Conservation (phyloP, 73 alveolate genomes). For the Paramecium sexaurelia region DNA sequence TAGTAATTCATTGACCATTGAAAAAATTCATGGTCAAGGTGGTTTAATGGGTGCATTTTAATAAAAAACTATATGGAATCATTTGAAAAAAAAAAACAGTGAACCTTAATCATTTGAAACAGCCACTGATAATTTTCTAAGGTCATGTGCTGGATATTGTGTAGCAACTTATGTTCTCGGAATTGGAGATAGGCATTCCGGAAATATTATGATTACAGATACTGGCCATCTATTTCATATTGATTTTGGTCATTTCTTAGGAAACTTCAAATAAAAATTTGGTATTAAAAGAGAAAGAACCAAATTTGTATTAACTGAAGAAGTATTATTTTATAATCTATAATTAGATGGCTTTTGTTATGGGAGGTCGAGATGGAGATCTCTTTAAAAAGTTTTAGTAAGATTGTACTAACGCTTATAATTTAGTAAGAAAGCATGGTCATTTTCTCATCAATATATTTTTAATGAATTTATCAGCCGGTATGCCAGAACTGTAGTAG, state of each 20-base stretch:
- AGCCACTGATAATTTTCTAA: conserved; percentile 81
- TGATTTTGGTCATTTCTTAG: conserved; percentile 99
- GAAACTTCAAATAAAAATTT: conserved; percentile 89
- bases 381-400: conserved; percentile 79
- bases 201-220: conserved; percentile 90
- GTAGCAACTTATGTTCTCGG: conserved; percentile 96
- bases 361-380: conserved; percentile 87
- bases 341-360: conserved; percentile 86
- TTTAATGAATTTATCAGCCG: conserved; percentile 91
- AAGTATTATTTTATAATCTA: conserved; percentile 77
- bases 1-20: conserved; percentile 71
- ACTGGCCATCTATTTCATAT: conserved; percentile 97
- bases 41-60: conserved; percentile 74
- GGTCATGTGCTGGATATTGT: conserved; percentile 95
- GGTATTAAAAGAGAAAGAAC: conserved; percentile 94
- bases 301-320: conserved; percentile 56
- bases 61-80: conserved; percentile 69
- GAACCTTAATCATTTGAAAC: conserved; percentile 71
- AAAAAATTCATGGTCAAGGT: conserved; percentile 59
- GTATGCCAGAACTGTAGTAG: conserved; percentile 91
- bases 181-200: conserved; percentile 98
- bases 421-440: conserved; percentile 85
- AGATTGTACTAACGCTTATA: conserved; percentile 86
- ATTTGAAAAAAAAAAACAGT: conserved; percentile 62
- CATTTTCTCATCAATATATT: conserved; percentile 84